Evolutionary conservation across 192 early-diverging fungal species (phyloP).

Genomic region (Coemansia sp.): DNA sequence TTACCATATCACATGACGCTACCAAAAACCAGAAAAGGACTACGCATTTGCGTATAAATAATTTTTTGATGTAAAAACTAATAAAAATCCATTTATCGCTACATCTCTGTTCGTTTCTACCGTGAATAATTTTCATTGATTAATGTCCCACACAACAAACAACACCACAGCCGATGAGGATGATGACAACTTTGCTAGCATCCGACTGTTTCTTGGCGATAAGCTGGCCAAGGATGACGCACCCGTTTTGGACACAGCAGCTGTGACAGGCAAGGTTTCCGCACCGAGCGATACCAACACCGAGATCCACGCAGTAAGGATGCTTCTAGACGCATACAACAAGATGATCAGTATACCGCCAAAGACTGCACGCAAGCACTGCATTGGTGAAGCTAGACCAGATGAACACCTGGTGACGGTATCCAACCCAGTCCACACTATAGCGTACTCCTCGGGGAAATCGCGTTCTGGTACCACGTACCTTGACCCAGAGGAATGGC

Average conservation of each 20-base stretch:
- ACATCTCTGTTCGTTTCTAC: no score
- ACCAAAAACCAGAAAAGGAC: not conserved
- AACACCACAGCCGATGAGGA: not conserved
- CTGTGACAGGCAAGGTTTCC: constrained; percentile 15
- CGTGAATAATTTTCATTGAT: not conserved
- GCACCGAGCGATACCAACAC: constrained; percentile 15
- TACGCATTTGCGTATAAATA: not conserved
- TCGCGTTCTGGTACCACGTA: constrained; percentile 8
- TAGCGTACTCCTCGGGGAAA: constrained; percentile 27
- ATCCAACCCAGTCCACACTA: constrained; percentile 20
- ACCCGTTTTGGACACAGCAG: not conserved
- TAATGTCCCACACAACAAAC: not conserved
- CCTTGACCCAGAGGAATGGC: constrained; percentile 42
- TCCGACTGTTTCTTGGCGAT: constrained; percentile 14
- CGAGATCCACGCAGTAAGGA: constrained; percentile 12
- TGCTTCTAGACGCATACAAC: constrained; percentile 19
- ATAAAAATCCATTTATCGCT: not conserved
- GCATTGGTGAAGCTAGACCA: constrained; percentile 13
- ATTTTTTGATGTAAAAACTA: not conserved
- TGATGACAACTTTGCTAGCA: constrained; percentile 6
- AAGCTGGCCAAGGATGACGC: not conserved
- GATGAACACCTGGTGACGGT: constrained; percentile 11
- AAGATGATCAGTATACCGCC: constrained; percentile 29
- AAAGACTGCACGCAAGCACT: constrained; percentile 22
- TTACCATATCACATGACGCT: not conserved